A percentile compares a stretch with the other conserved stretches of the same genome.
Evolutionary conservation across 345 rosid genomes (phyloP).

Genomic region (Raphanus sativus): DNA sequence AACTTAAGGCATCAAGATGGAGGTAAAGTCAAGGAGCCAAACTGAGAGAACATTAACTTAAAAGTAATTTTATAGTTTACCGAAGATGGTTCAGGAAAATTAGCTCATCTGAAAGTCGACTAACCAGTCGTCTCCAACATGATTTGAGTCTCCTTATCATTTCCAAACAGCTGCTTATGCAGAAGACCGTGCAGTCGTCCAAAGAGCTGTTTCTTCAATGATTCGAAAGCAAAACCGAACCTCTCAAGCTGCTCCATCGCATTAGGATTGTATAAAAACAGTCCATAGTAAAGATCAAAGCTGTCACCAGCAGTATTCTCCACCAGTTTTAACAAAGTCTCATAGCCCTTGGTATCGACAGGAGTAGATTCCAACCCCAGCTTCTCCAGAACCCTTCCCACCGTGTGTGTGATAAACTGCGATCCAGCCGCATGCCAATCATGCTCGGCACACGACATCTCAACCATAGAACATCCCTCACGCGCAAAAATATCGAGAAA

Average conservation of each 20-base stretch:
- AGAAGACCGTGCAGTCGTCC: slow-evolving; percentile 60
- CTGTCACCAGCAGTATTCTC: slow-evolving; percentile 81
- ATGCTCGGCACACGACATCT: slow-evolving; percentile 85
- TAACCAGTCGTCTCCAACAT: slow-evolving; percentile 29
- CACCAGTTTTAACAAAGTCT: slow-evolving; percentile 73
- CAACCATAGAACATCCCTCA: slow-evolving; percentile 83
- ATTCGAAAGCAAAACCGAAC: slow-evolving; percentile 64
- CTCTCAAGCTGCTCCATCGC: slow-evolving; percentile 86
- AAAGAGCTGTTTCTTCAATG: slow-evolving; percentile 70
- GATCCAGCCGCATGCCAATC: slow-evolving; percentile 84
- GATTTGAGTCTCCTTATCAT: slow-evolving; percentile 29
- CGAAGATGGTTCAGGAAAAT: slow-evolving; percentile 24
- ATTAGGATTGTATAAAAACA: slow-evolving; percentile 74
- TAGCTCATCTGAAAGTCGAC: slow-evolving; percentile 31
- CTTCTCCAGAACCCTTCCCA: slow-evolving; percentile 75
- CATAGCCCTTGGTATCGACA: slow-evolving; percentile 68
- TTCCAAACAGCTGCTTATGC: slow-evolving; percentile 54
- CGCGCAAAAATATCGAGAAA: slow-evolving; percentile 67
- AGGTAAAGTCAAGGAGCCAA: slow-evolving; percentile 1
- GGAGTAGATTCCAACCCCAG: slow-evolving; percentile 60
- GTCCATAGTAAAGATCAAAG: slow-evolving; percentile 77
- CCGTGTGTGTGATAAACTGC: slow-evolving; percentile 80
- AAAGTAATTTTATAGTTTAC: slow-evolving; percentile 9
- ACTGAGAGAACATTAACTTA: slow-evolving; percentile 5
- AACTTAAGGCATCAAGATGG: background rate